Evolutionary conservation across 768 basidiomycete genomes (phyloP).

Genomic region (Pleurotus tuoliensis): DNA sequence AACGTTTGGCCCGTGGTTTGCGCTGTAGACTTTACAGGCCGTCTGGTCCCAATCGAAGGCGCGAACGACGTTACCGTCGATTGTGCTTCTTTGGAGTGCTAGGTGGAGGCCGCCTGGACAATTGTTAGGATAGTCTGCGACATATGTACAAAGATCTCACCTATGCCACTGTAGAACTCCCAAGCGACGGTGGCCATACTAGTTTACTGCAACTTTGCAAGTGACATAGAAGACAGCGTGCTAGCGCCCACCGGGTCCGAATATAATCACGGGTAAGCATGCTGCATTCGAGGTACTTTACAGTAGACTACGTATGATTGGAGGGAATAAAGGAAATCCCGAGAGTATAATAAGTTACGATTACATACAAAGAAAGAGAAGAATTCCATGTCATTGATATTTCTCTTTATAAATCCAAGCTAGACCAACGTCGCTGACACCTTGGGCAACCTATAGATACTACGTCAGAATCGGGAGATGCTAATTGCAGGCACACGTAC

Average conservation of each 20-base stretch:
- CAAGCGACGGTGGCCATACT: constrained; percentile 20
- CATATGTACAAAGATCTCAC: constrained; percentile 28
- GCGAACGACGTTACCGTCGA: constrained; percentile 45
- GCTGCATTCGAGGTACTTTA: too few relatives aligned
- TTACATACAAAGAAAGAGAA: too few relatives aligned
- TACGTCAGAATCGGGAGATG: not conserved
- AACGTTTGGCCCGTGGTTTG: constrained; percentile 48
- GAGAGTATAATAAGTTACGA: too few relatives aligned
- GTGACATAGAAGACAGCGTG: too few relatives aligned
- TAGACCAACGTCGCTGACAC: constrained; percentile 76
- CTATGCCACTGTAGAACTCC: constrained; percentile 83
- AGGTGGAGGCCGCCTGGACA: constrained; percentile 65
- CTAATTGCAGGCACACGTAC: constrained; percentile 35
- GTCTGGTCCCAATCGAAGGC: constrained; percentile 86
- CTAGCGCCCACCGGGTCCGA: too few relatives aligned
- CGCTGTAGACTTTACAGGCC: constrained; percentile 65
- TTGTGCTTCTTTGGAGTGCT: constrained; percentile 51
- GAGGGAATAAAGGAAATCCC: too few relatives aligned
- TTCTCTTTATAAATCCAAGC: constrained; percentile 94
- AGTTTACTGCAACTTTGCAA: too few relatives aligned
- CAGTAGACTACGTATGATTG: too few relatives aligned
- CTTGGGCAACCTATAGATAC: constrained; percentile 45
- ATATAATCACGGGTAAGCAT: too few relatives aligned
- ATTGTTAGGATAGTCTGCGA: not conserved
- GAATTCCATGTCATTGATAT: constrained; percentile 36